phyloP scores from a whole-genome alignment of 352 stramenopile genomes.

The Globisporangium ultimum region DNA sequence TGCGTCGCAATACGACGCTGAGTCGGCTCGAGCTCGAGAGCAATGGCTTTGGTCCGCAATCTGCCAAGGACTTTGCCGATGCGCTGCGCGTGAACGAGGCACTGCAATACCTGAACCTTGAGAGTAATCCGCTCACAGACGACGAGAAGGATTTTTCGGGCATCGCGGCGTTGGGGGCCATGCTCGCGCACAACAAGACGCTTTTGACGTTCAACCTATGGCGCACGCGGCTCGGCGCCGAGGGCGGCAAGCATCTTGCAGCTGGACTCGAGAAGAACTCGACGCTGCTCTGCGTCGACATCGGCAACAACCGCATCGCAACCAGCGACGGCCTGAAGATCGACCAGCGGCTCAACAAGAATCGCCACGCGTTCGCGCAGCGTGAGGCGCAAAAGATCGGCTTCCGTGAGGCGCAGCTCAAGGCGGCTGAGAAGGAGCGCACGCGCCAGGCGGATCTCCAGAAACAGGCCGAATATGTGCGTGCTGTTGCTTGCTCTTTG shows the following conservation, averaged over 20 bases:
- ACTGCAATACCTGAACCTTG: slow-evolving; percentile 57
- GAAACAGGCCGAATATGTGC: slow-evolving; percentile 60
- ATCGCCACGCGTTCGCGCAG: slow-evolving; percentile 42
- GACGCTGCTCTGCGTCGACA: slow-evolving; percentile 66
- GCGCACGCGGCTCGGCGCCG: slow-evolving; percentile 61
- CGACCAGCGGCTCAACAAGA: slow-evolving; percentile 43
- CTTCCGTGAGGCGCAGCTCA: slow-evolving; percentile 44
- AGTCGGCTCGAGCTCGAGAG: slow-evolving; percentile 63
- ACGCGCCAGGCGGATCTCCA: slow-evolving; percentile 39
- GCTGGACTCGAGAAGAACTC: slow-evolving; percentile 51
- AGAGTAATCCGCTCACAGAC: slow-evolving; percentile 78
- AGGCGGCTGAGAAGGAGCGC: slow-evolving; percentile 47
- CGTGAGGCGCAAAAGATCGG: slow-evolving; percentile 36
- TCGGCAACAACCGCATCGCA: slow-evolving; percentile 76
- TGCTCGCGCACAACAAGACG: slow-evolving; percentile 58
- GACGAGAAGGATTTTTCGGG: slow-evolving; percentile 77
- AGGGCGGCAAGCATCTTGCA: slow-evolving; percentile 66
- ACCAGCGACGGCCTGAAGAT: slow-evolving; percentile 47
- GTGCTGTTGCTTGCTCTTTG: slow-evolving; percentile 1
- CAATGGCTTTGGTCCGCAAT: slow-evolving; percentile 52
- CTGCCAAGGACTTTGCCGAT: slow-evolving; percentile 49
- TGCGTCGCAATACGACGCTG: slow-evolving; percentile 62
- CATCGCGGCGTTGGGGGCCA: slow-evolving; percentile 42
- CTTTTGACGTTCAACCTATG: slow-evolving; percentile 73
- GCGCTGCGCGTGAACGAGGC: slow-evolving; percentile 51